These are phyloP conservation scores for Eucalyptus marginata DNA, from an alignment of 345 rosid species.

Conservation along the genomic window DNA sequence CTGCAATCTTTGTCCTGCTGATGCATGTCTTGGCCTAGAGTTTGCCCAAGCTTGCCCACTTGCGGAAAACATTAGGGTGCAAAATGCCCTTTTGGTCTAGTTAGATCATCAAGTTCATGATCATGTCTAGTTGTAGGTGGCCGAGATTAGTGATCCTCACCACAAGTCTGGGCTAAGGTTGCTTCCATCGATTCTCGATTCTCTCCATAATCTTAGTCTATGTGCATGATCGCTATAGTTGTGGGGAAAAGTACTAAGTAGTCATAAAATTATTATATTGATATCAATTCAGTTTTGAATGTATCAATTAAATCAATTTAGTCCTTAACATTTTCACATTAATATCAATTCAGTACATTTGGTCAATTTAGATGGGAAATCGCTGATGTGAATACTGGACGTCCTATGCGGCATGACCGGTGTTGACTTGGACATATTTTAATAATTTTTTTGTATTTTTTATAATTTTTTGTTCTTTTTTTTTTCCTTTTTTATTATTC, in stretches of 20 bases:
- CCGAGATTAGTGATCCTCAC: not conserved
- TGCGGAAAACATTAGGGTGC: not conserved
- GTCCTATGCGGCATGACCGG: accelerated
- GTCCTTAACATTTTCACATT: too few species aligned
- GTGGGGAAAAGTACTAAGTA: too few species aligned
- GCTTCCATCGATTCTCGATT: not conserved
- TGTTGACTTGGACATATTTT: too few species aligned
- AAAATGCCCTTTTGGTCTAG: not conserved
- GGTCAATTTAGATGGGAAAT: too few species aligned
- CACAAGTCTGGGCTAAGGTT: not conserved
- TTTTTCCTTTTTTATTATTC: too few species aligned
- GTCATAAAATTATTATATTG: too few species aligned
- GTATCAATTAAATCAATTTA: too few species aligned
- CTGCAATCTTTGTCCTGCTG: not conserved
- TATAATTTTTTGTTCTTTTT: too few species aligned
- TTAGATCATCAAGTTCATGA: not conserved
- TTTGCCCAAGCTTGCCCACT: not conserved
- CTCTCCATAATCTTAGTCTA: not conserved
- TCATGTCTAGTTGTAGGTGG: not conserved
- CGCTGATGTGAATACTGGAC: accelerated
- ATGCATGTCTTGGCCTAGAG: not conserved
- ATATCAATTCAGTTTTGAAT: accelerated
- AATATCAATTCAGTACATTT: accelerated
- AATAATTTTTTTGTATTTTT: too few species aligned
- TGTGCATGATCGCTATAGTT: not conserved